Evolutionary conservation across 345 rosid genomes (phyloP).

Genomic region (Durio zibethinus): DNA sequence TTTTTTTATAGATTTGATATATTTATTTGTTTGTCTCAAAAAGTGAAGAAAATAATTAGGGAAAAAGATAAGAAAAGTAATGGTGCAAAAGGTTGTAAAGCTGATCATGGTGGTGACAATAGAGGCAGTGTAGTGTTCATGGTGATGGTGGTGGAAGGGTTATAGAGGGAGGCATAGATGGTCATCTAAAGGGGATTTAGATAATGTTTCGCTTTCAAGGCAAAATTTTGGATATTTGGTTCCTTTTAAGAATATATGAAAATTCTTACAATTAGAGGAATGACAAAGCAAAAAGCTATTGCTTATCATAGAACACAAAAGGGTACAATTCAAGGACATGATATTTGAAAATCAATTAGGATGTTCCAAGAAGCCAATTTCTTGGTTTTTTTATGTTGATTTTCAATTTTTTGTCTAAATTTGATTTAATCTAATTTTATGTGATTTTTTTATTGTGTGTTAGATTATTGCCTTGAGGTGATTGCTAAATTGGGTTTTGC

Average conservation of each 20-base stretch:
- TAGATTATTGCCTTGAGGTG: constrained; percentile 80
- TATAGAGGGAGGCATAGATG: constrained; percentile 59
- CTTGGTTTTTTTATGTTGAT: background rate
- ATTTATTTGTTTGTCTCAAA: no score
- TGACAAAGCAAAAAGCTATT: constrained; percentile 66
- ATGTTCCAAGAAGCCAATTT: constrained; percentile 81
- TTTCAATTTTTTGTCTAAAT: background rate
- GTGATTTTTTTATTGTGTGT: background rate
- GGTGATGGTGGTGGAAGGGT: constrained; percentile 31
- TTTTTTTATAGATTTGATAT: no score
- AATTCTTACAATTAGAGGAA: constrained; percentile 54
- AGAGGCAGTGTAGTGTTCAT: constrained; percentile 24
- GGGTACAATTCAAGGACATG: constrained; percentile 75
- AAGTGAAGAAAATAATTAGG: no score
- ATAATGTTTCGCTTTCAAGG: constrained; percentile 58
- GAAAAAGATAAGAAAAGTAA: constrained; percentile 27
- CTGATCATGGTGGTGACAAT: constrained; percentile 21
- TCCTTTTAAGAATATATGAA: constrained; percentile 85
- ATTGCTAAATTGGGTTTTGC: constrained; percentile 79
- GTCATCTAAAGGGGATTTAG: constrained; percentile 52
- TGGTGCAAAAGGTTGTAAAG: constrained; percentile 23
- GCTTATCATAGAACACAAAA: constrained; percentile 60
- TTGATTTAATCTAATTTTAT: constrained; percentile 3
- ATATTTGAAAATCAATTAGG: constrained; percentile 75
- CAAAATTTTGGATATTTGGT: constrained; percentile 73